Base-by-base conservation (phyloP, 2,329 filamentous ascomycete genomes). In the Cryphonectria parasitica region DNA sequence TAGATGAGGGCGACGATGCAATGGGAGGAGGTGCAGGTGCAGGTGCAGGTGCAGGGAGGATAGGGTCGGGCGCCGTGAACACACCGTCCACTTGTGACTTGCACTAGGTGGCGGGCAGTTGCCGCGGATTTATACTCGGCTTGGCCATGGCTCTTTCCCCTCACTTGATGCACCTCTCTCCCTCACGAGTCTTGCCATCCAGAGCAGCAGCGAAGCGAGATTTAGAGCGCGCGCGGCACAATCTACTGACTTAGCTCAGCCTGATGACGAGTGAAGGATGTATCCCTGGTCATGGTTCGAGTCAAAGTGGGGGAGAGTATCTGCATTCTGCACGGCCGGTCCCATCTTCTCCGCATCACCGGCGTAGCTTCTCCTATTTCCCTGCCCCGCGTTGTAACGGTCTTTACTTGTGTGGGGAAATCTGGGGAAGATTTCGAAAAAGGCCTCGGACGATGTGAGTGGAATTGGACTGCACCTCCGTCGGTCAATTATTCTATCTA, bases 151-250 rank as follows among this genome's bases (percentile, higher is more conserved):
- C 34, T 36, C 13, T 25, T 45, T 45, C 61, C 61, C 61, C 61
- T 45, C 61, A 64, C 61, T 28, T 64, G 61, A 15, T 3, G 36
- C 8, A 41, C n/a, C 61, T 64, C 61, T 64, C 36, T 49, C 45
- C 19, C 43, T 49, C 43, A 49, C 25, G 22, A 8, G 15, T n/a
- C n/a, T 17, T 64, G 39, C 61, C 39, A 64, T 64, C 41, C 25
- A 28, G n/a, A 13, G 31, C 58, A 11, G 17, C 34, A 11, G 34
- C 61, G 36, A n/a, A 41, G 36, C 36, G 41, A 43, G 39, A 41
- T 5, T 28, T 58, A 58, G 31, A 58, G 25, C 13, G 54, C 25
- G 54, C 28, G 28, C 15, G 17, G 61, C 61, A 64, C 39, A 15
- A 28, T 45, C 61, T 45, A 43, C 11, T 25, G 39, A 28, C 25